Conservation (phyloP, 73 alveolate genomes). For the Paramecium sonneborni region DNA sequence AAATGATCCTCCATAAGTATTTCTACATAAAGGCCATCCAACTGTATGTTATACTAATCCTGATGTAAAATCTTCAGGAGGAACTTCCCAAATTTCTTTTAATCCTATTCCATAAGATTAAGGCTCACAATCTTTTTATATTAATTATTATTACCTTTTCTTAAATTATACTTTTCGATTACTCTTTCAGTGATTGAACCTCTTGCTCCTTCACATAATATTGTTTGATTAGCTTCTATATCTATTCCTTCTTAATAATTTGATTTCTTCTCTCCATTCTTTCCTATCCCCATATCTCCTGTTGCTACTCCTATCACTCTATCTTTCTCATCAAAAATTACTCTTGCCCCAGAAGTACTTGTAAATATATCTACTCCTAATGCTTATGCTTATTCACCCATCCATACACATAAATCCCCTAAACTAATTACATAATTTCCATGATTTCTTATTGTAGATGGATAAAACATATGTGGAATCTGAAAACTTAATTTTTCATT, state of each 20-base stretch:
- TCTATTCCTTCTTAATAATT: constrained; percentile 70
- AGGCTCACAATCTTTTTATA: constrained; percentile 48
- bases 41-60: constrained; percentile 94
- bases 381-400: constrained; percentile 90
- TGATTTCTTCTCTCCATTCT: constrained; percentile 75
- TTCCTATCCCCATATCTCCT: constrained; percentile 87
- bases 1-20: constrained; percentile 91
- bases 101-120: constrained; percentile 90
- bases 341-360: constrained; percentile 82
- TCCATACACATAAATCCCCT: constrained; percentile 91
- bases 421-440: constrained; percentile 90
- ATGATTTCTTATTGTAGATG: constrained; percentile 73
- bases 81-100: constrained; percentile 90
- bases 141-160: neutral
- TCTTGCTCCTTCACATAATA: constrained; percentile 93
- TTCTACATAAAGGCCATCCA: constrained; percentile 88
- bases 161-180: constrained; percentile 69
- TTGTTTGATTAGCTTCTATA: constrained; percentile 85
- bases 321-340: constrained; percentile 69
- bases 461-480: constrained; percentile 76
- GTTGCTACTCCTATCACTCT: constrained; percentile 83
- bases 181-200: constrained; percentile 86
- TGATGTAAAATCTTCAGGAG: constrained; percentile 59
- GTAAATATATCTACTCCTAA: constrained; percentile 93
- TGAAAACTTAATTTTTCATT: constrained; percentile 60